phyloP scores from a whole-genome alignment of 345 rosid genomes.

The Combretum micranthum region DNA sequence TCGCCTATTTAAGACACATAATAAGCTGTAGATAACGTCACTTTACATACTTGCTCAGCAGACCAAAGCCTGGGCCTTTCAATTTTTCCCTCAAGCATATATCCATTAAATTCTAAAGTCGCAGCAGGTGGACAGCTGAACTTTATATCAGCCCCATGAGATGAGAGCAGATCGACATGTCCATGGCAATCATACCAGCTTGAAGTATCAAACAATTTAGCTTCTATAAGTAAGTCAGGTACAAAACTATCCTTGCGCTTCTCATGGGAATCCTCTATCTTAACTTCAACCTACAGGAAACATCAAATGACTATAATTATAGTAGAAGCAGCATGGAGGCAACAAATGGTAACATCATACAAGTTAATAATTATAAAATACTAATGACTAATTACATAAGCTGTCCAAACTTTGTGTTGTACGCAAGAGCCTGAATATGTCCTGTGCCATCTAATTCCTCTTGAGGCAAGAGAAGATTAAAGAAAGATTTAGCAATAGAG shows the following conservation, averaged over 20 bases:
- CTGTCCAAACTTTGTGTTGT: no score
- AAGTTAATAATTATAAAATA: no score
- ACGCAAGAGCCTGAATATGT: no score
- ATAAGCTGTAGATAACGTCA: not conserved
- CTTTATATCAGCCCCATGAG: conserved; percentile 53
- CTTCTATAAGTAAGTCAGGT: conserved; percentile 61
- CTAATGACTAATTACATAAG: no score
- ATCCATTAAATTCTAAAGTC: conserved; percentile 60
- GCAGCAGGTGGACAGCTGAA: conserved; percentile 32
- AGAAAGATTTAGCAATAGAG: no score
- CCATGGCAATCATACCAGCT: conserved; percentile 47
- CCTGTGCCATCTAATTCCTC: no score
- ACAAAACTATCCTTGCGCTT: conserved; percentile 41
- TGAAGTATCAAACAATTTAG: conserved; percentile 63
- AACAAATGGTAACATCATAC: not conserved
- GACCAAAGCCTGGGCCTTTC: conserved; percentile 91
- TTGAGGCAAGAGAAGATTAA: no score
- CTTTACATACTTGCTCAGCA: conserved; percentile 74
- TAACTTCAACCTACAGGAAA: conserved; percentile 75
- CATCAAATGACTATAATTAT: conserved; percentile 4
- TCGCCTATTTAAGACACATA: no score
- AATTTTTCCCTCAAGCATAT: conserved; percentile 63
- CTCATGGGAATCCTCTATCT: conserved; percentile 54
- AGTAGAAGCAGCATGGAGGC: not conserved
- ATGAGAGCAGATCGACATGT: conserved; percentile 40